Evolutionary conservation across 106 monocot species (phyloP).

Genomic region (Acorus gramineus): DNA sequence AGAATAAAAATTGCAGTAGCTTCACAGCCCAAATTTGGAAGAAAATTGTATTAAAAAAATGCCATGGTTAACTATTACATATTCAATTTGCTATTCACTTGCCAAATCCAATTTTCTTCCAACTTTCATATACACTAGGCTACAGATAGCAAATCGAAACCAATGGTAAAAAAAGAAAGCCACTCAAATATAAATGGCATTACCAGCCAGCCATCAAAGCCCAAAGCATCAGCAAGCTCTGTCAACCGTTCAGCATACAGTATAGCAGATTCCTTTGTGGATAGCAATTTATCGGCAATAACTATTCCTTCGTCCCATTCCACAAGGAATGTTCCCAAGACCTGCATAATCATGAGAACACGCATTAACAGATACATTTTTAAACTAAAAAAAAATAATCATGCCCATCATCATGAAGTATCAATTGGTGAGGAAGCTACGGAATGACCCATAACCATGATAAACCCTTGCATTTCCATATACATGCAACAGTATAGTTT

Average conservation of each 20-base stretch:
- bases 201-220: conserved; percentile 99
- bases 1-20: no score
- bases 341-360: conserved; percentile 25
- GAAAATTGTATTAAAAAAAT: not conserved
- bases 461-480: no score
- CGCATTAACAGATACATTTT: no score
- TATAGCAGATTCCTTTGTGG: conserved; percentile 47
- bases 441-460: no score
- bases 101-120: not conserved
- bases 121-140: not conserved
- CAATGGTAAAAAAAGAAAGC: not conserved
- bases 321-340: conserved; percentile 74
- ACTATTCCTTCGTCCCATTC: conserved; percentile 71
- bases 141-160: not conserved
- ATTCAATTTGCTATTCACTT: not conserved
- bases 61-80: not conserved
- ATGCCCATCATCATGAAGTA: no score
- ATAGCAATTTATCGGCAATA: conserved; percentile 44
- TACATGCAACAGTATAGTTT: no score
- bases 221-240: conserved; percentile 60
- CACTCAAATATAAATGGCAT: not conserved
- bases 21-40: not conserved
- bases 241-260: conserved; percentile 75
- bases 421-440: no score
- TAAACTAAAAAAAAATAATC: no score